Percentiles rank a stretch among this genome's conserved stretches.
phyloP scores from a whole-genome alignment of 2,329 filamentous ascomycete genomes.

The Microdochium bolleyi region DNA sequence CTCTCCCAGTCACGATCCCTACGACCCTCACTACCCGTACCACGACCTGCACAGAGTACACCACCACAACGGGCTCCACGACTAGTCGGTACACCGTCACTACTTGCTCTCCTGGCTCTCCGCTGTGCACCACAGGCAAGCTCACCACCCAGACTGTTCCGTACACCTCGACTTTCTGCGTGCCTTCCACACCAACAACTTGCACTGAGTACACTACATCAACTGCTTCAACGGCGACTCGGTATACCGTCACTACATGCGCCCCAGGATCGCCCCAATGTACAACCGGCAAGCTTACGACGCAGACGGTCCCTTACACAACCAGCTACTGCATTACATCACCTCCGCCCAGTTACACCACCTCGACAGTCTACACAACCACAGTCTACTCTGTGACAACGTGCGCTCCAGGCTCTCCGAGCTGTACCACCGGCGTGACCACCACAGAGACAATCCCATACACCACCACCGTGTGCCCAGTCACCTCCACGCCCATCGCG shows the following conservation, averaged over 20 bases:
- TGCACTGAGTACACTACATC: neutral
- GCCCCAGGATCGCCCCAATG: neutral
- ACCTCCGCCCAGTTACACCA: constrained; percentile 1
- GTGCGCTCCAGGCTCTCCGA: constrained; percentile 6
- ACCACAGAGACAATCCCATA: constrained; percentile 6
- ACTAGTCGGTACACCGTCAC: neutral
- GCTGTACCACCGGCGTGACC: neutral
- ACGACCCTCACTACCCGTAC: neutral
- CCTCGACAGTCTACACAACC: constrained; percentile 9
- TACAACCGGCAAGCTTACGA: neutral
- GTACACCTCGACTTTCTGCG: no score
- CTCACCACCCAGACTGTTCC: neutral
- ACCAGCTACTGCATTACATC: neutral
- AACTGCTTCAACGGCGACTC: neutral
- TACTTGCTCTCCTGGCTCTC: neutral
- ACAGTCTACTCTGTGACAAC: constrained; percentile 8
- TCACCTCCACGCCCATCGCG: constrained; percentile 3
- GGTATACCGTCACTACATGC: neutral
- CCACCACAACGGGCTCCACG: neutral
- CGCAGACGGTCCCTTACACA: neutral
- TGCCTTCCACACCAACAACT: no score
- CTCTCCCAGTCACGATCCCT: neutral
- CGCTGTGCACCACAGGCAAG: neutral
- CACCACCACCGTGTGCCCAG: constrained; percentile 6
- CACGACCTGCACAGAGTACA: neutral